Evolutionary conservation across 257 asterid genomes (phyloP).

Genomic region (Schizonepeta tenuifolia): DNA sequence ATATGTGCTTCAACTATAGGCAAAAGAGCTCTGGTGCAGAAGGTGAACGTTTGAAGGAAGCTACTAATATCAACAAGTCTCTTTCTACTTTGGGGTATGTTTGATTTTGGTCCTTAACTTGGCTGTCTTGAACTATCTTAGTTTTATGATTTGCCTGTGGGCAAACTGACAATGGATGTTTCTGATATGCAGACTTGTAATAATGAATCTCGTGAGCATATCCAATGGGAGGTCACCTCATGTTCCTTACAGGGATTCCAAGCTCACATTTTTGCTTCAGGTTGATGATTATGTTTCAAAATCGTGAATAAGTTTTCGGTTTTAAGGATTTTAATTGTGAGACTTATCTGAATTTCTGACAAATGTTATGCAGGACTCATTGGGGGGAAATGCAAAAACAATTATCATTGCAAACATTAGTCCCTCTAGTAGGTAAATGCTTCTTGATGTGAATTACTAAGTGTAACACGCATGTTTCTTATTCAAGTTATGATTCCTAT

Average conservation of each 20-base stretch:
- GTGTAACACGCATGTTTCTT: not conserved
- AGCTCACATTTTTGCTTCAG: conserved; percentile 99
- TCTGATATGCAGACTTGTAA: conserved; percentile 71
- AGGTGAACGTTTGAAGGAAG: conserved; percentile 98
- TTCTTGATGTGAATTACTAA: conserved; percentile 24
- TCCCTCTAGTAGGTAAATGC: conserved; percentile 75
- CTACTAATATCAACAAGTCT: conserved; percentile 95
- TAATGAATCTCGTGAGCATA: conserved; percentile 90
- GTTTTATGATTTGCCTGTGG: conserved; percentile 16
- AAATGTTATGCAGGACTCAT: conserved; percentile 67
- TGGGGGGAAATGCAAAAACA: conserved; percentile 99
- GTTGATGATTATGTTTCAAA: conserved; percentile 45
- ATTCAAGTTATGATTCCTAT: conserved; percentile 22
- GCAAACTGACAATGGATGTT: not conserved
- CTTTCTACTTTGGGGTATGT: conserved; percentile 94
- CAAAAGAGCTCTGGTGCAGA: conserved; percentile 99
- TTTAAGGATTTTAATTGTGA: conserved; percentile 16
- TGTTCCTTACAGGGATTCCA: conserved; percentile 97
- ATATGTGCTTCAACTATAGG: conserved; percentile 48
- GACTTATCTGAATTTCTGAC: conserved; percentile 18
- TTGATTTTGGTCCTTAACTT: conserved; percentile 26
- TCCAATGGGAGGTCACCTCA: conserved; percentile 91
- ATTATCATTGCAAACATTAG: conserved; percentile 90
- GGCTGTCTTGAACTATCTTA: conserved; percentile 23
- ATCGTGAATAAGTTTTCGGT: conserved; percentile 22